Base-by-base conservation (phyloP, 164 flowering plant genomes). In the Macadamia integrifolia region DNA sequence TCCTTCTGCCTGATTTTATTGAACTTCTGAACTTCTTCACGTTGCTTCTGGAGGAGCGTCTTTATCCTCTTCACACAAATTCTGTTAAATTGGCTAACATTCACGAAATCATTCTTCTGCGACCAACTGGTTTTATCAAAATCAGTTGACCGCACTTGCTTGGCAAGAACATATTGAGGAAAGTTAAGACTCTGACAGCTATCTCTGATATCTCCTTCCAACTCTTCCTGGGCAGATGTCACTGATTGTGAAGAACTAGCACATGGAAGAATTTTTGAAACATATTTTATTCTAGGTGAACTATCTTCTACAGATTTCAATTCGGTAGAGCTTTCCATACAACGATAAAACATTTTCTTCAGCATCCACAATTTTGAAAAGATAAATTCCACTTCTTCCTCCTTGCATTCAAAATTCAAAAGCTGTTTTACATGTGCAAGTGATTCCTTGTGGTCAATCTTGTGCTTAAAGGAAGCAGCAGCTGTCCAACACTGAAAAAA, bases 401-500 rank as follows among this genome's bases (percentile, higher is more conserved):
- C 80, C 49, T 67, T 76, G 83, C 98, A 93, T 48, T 73, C 66
- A 70, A 87, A 90, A 18, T 78, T 69, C 68, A 93, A 63, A 61
- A 75, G 72, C 67, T 79, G 66, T 71, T 78, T 87, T 23, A 88
- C 93, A 57, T 82, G 78, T n/a, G 58, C 65, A 71, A 92, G 75
- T 1, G 96, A 83, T 58, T 80, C 83, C 40, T 67, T 76, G 66
- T 60, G 86, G 74, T 80, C 74, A 62, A 91, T 66, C 76, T 86
- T 79, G 42, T 83, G 69, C 42, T 80, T 80, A 67, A 67, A 35
- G 67, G 83, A 67, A 46, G 93, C 83, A 50, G 90, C 90, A 35
- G 89, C 91, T 67, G 73, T 76, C 93, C 94, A 87, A 66, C 93
- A 85, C 95, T 87, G 78, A 65, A 79, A 77, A 64, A 62, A 60